Evolutionary conservation across 345 rosid genomes (phyloP), one percentile per base, ranked within the genome.

Genomic region (Eucalyptus erythrocorys): DNA sequence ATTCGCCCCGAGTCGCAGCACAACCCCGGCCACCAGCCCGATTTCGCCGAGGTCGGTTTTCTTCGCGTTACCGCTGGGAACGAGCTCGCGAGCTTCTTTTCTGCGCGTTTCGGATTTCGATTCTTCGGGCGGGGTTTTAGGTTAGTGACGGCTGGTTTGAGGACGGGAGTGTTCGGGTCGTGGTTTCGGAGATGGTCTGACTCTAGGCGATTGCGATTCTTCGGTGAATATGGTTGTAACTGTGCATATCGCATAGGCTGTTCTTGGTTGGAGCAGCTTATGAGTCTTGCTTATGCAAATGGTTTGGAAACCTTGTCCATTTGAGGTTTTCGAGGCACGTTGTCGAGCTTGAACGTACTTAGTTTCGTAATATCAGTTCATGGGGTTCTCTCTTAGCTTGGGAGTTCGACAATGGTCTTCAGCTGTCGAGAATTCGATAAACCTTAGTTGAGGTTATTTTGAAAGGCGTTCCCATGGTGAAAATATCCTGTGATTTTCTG

Each of bases 1-100:
- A 98, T 98, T 93, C 96, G 99, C 5, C 99, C 99, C 21, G 98
- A 98, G 91, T 97, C 99, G 13, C 99, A 98, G 94, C 99, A 98
- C 86, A 97, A 97, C 90, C 99, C 99, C 47, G 96, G 99, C 8
- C 97, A 95, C 86, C 99, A 95, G 89, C 91, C 99, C 5, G 99
- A 98, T 95, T 93, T 94, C 40, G 99, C 97, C 26, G 99, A 98
- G 99, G 99, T 96, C 37, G 76, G 57, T 86, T 24, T 87, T 34
- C n/a, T 13, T 71, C 51, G 21, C 27, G 26, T 48, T 48, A n/a
- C 45, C 13, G 15, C 30, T 48, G 27, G 55, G 22, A n/a, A 43
- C 4, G 68, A 19, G 80, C 57, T 51, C 50, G 17, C 26, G 57
- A 12, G 21, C 42, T 88, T 3, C 2, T 85, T 21, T 49, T 11